Percentiles rank a stretch among this genome's conserved stretches.
phyloP scores from a whole-genome alignment of 176 grass and related monocot species.

The Oryza nivara region DNA sequence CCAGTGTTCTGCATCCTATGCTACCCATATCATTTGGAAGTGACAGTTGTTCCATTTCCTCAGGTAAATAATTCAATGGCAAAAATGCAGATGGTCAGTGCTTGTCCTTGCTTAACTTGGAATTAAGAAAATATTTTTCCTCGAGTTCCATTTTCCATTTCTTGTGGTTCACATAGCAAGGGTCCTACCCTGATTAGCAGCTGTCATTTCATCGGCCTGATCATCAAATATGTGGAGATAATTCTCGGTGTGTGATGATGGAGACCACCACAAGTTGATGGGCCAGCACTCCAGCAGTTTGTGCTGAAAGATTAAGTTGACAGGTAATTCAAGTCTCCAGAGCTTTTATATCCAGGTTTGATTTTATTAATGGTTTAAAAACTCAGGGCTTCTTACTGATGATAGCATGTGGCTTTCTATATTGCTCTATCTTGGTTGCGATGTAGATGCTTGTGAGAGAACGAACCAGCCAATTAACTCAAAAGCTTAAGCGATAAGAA shows the following conservation, averaged over 20 bases:
- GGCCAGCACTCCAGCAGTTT: not conserved
- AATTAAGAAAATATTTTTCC: not conserved
- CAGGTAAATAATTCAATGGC: not conserved
- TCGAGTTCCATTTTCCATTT: constrained; percentile 9
- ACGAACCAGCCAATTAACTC: constrained; percentile 22
- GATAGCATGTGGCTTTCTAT: not conserved
- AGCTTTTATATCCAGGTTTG: constrained; percentile 21
- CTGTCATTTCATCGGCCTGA: not conserved
- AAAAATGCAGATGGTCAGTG: not conserved
- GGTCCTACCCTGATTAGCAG: not conserved
- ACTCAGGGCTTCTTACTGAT: constrained; percentile 14
- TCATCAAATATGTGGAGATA: constrained; percentile 4
- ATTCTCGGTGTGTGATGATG: constrained; percentile 22
- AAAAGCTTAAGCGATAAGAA: constrained; percentile 49
- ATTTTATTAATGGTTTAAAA: constrained; percentile 21
- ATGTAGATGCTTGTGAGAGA: constrained; percentile 42
- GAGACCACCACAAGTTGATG: constrained; percentile 29
- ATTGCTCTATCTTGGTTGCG: constrained; percentile 35
- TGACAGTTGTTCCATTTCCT: not conserved
- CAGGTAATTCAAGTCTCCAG: constrained; percentile 10
- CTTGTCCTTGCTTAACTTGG: not conserved
- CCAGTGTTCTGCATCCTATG: not conserved
- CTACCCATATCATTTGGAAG: not conserved
- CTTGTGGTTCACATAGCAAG: constrained; percentile 8
- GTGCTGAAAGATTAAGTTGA: not conserved